phyloP scores from a whole-genome alignment of 495 filamentous ascomycete species.

The Neurospora sp. region DNA sequence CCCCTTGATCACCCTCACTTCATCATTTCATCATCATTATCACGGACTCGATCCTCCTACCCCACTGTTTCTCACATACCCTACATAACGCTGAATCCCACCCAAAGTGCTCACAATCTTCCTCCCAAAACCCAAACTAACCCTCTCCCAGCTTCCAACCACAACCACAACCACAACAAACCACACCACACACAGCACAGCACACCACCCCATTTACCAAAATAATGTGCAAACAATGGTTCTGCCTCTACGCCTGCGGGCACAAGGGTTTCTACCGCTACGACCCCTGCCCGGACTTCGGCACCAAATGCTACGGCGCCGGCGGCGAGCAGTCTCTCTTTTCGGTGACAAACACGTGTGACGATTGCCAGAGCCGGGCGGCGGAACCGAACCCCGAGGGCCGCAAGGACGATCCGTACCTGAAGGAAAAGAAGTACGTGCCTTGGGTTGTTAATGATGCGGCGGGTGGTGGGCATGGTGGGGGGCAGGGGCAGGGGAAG shows the following conservation, averaged over 20 bases:
- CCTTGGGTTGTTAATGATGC: not conserved
- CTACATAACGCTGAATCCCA: no score
- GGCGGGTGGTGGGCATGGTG: not conserved
- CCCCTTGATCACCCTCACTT: not conserved
- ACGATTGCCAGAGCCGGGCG: not conserved
- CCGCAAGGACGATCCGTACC: not conserved
- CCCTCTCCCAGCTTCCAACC: not conserved
- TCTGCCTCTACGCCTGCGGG: constrained; percentile 19
- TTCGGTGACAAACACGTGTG: not conserved
- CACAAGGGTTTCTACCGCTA: constrained; percentile 16
- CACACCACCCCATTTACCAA: not conserved
- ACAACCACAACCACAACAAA: not conserved
- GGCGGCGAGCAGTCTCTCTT: constrained; percentile 6
- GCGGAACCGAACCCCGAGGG: not conserved
- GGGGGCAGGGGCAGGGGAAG: not conserved
- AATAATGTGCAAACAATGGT: constrained; percentile 17
- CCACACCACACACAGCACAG: not conserved
- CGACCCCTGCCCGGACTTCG: constrained; percentile 16
- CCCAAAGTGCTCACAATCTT: not conserved
- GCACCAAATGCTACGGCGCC: constrained; percentile 13
- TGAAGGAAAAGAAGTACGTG: not conserved
- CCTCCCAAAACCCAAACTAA: not conserved
- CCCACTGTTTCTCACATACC: not conserved
- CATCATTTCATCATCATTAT: not conserved
- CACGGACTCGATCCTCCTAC: not conserved